Evolutionary conservation across 805 yeast species (phyloP), one percentile per base, ranked within the genome.

Genomic region (Crinitomyces ghanaensis): DNA sequence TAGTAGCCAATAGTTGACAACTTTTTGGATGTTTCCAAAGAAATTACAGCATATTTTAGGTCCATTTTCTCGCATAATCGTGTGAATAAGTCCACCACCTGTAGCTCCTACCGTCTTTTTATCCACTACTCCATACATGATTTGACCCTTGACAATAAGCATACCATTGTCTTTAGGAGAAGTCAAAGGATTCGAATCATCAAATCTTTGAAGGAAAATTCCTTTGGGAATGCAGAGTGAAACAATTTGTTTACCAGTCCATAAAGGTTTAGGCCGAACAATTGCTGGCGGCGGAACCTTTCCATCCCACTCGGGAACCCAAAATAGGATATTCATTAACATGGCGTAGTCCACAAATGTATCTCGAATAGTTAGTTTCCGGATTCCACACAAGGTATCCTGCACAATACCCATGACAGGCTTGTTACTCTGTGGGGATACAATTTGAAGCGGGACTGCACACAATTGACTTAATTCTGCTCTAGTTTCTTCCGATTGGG

Each of bases 361-460:
- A 54, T 91, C 98, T 57, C 95, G 77, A 42, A 83, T 63, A 0
- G 98, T 88, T 81, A 91, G 73, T 57, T 91, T 91, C 63, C 98
- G 77, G 34, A 88, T 69, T 65, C 98, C 99, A 72, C 96, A 85
- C 45, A 91, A 66, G 0, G 99, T 86, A 62, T 91, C 99, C 66
- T 91, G 99, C 42, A 91, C 98, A 66, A 91, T 91, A 65, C 99
- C 99, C 99, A 91, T 91, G 44, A 93, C 95, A 24, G 99, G 99
- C 62, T 91, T 91, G 59, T 91, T 91, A 2, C 95, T 83, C 62
- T 91, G 99, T 8, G 99, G 96, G 12, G 96, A 85, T 25, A 91
- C 95, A 68, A 91, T 91, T 60, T 91, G 98, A 37, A 86, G 67
- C 6, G 98, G 98, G 34, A 91, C 99, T 4, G 96, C 94, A 63